These are phyloP conservation scores for Peterozyma toletana DNA, from an alignment of 805 yeast genomes.

Conservation along the genomic window DNA sequence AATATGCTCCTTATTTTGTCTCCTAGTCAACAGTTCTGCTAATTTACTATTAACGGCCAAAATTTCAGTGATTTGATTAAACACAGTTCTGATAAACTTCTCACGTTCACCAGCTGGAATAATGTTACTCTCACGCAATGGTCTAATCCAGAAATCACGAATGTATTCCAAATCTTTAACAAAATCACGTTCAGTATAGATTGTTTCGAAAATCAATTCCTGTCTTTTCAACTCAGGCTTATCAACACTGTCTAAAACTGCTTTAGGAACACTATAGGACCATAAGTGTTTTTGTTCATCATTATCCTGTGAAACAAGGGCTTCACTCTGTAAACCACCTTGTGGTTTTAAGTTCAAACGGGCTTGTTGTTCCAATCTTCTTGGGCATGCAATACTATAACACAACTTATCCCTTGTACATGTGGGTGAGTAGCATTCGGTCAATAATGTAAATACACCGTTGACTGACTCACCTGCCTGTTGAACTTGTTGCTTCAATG, in stretches of 20 bases:
- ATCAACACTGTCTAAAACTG: slow-evolving; percentile 68
- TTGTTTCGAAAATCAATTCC: slow-evolving; percentile 90
- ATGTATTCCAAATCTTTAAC: slow-evolving; percentile 91
- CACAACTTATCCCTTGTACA: slow-evolving; percentile 85
- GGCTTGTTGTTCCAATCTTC: slow-evolving; percentile 93
- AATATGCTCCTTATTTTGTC: slow-evolving; percentile 82
- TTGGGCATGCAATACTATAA: slow-evolving; percentile 94
- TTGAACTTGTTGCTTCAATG: not conserved
- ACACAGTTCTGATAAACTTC: slow-evolving; percentile 84
- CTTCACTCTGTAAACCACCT: slow-evolving; percentile 77
- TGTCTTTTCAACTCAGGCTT: slow-evolving; percentile 88
- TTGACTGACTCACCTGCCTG: slow-evolving; percentile 36
- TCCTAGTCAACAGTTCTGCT: slow-evolving; percentile 81
- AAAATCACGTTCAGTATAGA: slow-evolving; percentile 90
- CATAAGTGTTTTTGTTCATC: slow-evolving; percentile 81
- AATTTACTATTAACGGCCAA: slow-evolving; percentile 76
- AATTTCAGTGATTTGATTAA: slow-evolving; percentile 83
- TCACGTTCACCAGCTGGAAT: slow-evolving; percentile 88
- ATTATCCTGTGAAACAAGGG: slow-evolving; percentile 64
- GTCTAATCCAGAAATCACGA: slow-evolving; percentile 90
- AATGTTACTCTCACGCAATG: slow-evolving; percentile 77
- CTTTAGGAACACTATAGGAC: slow-evolving; percentile 86
- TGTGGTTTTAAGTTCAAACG: slow-evolving; percentile 82
- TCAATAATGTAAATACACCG: slow-evolving; percentile 87
- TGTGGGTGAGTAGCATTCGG: slow-evolving; percentile 96